A percentile compares a stretch with the other conserved stretches of the same genome.
These are phyloP conservation scores for Pelargonium exstipulatum DNA, from an alignment of 441 rosid species.

Conservation along the genomic window DNA sequence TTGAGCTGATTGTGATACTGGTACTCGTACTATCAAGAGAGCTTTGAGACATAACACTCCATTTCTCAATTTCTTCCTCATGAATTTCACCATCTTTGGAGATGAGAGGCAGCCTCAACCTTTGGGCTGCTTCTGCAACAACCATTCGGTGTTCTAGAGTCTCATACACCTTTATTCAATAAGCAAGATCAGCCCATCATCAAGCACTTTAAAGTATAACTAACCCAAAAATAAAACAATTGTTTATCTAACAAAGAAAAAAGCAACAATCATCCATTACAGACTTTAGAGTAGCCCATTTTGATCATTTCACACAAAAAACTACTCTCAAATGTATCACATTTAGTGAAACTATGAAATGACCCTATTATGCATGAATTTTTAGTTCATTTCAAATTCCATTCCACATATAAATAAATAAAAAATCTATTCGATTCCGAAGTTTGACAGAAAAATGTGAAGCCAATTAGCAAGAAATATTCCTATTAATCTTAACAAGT, in stretches of 20 bases:
- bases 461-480: not conserved
- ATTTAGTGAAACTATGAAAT: not conserved
- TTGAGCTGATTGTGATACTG: conserved; percentile 62
- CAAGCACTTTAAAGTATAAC: not conserved
- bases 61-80: conserved; percentile 89
- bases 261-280: too few relatives aligned
- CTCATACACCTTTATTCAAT: conserved; percentile 59
- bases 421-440: too few relatives aligned
- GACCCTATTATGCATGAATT: not conserved
- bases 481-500: not conserved
- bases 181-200: not conserved
- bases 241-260: too few relatives aligned
- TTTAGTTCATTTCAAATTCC: not conserved
- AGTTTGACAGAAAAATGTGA: not conserved
- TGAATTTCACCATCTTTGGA: conserved; percentile 87
- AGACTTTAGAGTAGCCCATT: not conserved
- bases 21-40: conserved; percentile 82
- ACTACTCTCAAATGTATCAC: not conserved
- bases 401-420: not conserved
- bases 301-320: not conserved
- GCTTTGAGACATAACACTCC: conserved; percentile 73
- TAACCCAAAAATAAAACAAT: not conserved
- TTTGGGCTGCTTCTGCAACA: conserved; percentile 98
- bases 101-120: conserved; percentile 83
- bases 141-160: conserved; percentile 77